Evolutionary conservation across 169 alveolate genomes (phyloP).

Genomic region (Eimeria acervulina): DNA sequence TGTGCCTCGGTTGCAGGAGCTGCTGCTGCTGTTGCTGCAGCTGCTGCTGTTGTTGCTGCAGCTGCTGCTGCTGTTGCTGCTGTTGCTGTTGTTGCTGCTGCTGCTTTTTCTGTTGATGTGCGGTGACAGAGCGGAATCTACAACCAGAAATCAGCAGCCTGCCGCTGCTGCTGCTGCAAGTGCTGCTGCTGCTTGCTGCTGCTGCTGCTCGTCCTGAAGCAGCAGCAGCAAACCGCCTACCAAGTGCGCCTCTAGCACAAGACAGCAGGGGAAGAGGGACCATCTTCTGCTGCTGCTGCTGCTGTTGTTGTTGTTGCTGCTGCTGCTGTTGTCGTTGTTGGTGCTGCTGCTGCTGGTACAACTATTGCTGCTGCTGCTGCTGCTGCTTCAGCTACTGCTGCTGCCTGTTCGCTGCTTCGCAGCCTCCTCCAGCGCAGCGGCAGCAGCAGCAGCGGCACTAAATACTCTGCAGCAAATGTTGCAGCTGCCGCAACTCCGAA

Average conservation of each 20-base stretch:
- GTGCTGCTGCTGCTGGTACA: not conserved
- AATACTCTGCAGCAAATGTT: not conserved
- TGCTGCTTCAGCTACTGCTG: conserved; percentile 9
- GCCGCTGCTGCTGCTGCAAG: conserved; percentile 35
- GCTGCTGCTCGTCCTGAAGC: conserved; percentile 22
- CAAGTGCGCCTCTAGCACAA: not conserved
- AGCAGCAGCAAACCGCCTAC: conserved; percentile 25
- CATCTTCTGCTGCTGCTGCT: conserved; percentile 14
- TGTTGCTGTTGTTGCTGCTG: conserved; percentile 3
- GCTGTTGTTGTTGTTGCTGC: conserved; percentile 29
- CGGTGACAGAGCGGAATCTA: not conserved
- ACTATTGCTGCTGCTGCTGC: not conserved
- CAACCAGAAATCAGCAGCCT: not conserved
- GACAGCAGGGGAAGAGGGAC: not conserved
- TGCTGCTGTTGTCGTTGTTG: not conserved
- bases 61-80: not conserved
- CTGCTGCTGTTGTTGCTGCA: not conserved
- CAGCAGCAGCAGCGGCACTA: not conserved
- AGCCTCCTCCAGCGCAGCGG: not conserved
- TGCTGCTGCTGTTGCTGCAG: conserved; percentile 10
- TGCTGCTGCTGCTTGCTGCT: conserved; percentile 22
- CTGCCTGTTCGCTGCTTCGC: not conserved
- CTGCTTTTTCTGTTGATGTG: not conserved
- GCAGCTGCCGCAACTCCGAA: not conserved
- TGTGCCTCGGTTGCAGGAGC: not conserved